phyloP scores from a whole-genome alignment of 1,284 basidiomycete species.

The Ceratobasidium sp. region DNA sequence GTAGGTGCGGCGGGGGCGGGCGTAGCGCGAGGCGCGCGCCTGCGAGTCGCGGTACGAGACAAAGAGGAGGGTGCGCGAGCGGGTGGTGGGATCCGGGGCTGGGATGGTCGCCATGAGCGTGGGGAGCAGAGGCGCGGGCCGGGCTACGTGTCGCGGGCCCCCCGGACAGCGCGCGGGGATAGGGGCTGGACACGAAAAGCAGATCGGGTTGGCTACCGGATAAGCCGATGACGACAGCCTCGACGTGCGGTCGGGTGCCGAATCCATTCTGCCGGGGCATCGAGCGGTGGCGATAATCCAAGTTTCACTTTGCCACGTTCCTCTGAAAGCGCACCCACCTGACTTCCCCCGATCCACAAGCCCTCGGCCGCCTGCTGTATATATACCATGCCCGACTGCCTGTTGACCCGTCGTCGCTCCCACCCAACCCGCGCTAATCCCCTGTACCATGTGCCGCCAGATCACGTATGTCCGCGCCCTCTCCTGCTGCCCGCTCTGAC shows the following conservation, averaged over 20 bases:
- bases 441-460: constrained; percentile 48
- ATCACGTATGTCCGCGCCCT: constrained; percentile 47
- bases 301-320: constrained; percentile 15
- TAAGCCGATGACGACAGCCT: constrained; percentile 22
- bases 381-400: constrained; percentile 30
- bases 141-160: constrained; percentile 22
- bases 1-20: constrained; percentile 53
- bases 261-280: constrained; percentile 23
- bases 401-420: constrained; percentile 16
- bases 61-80: constrained; percentile 93
- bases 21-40: constrained; percentile 58
- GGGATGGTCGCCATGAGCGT: constrained; percentile 3
- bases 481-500: constrained; percentile 17
- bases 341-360: not conserved
- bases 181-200: constrained; percentile 29
- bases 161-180: constrained; percentile 18
- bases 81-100: constrained; percentile 61
- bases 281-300: constrained; percentile 1
- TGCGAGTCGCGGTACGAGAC: constrained; percentile 91
- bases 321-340: not conserved
- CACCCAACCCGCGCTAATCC: not conserved
- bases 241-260: constrained; percentile 25
- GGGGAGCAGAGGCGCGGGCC: constrained; percentile 3
- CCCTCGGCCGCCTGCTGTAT: constrained; percentile 21
- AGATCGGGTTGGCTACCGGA: constrained; percentile 20